These are phyloP conservation scores for Raphidocelis subcapitata DNA, from an alignment of 139 green algal species.

Conservation along the genomic window DNA sequence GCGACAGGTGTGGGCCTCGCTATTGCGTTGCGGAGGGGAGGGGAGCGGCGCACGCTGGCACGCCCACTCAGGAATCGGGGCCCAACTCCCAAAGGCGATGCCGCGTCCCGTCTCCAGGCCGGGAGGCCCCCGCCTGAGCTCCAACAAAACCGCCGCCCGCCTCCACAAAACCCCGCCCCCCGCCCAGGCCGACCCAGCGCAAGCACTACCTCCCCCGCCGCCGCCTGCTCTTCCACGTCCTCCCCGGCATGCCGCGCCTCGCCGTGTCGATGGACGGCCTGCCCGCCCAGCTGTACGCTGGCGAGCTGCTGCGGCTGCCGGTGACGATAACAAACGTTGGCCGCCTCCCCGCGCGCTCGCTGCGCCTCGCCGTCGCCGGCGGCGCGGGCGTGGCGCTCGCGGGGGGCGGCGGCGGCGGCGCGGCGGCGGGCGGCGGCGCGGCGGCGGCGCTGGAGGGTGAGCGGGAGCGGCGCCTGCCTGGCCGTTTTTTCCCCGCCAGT, in stretches of 20 bases:
- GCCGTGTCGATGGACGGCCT: constrained; percentile 39
- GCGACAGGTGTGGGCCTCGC: constrained; percentile 28
- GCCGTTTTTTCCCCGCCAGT: neutral
- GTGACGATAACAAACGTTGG: neutral
- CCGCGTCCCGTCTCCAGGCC: too few relatives aligned
- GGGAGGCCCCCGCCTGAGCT: neutral
- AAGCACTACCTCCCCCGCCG: constrained; percentile 44
- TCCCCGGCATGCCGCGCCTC: constrained; percentile 63
- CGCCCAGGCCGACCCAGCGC: constrained; percentile 23
- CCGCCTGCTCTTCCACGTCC: constrained; percentile 55
- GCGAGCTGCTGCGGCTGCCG: constrained; percentile 39
- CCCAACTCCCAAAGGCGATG: too few relatives aligned
- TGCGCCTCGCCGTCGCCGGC: neutral
- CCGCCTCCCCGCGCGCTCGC: neutral
- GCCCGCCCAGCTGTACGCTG: constrained; percentile 35
- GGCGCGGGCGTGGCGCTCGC: neutral
- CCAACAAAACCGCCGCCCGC: too few relatives aligned
- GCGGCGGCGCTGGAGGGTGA: neutral
- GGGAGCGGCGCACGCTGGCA: too few relatives aligned
- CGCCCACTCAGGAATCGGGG: too few relatives aligned
- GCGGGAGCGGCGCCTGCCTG: too few relatives aligned
- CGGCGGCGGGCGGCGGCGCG: neutral
- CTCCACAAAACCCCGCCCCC: neutral
- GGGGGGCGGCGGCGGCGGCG: neutral
- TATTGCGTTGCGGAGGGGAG: constrained; percentile 3